Evolutionary conservation across 1,284 basidiomycete genomes (phyloP).

Genomic region (Boletellus sp.): DNA sequence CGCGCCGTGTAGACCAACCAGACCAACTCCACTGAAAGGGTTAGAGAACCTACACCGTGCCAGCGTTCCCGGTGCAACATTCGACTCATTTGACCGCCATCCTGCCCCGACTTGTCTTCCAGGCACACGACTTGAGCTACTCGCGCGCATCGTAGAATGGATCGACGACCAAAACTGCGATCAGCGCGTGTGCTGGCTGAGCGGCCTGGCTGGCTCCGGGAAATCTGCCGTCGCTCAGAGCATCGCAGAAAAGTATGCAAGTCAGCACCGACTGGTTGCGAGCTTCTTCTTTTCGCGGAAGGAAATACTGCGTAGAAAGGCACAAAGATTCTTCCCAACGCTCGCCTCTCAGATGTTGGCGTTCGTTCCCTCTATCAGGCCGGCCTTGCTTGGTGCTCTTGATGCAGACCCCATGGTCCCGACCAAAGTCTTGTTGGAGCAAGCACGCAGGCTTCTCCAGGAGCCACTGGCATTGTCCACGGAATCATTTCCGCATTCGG

Average conservation of each 20-base stretch:
- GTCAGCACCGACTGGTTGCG: slow-evolving; percentile 15
- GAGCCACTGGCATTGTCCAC: slow-evolving; percentile 10
- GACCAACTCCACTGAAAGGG: slow-evolving; percentile 5
- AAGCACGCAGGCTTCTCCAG: slow-evolving; percentile 16
- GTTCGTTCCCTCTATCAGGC: slow-evolving; percentile 13
- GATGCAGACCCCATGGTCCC: slow-evolving; percentile 15
- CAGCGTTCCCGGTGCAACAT: slow-evolving; percentile 16
- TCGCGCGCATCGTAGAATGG: slow-evolving; percentile 12
- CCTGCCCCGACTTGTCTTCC: slow-evolving; percentile 22
- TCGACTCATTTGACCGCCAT: slow-evolving; percentile 21
- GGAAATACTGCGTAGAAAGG: slow-evolving; percentile 16
- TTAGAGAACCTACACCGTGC: slow-evolving; percentile 12
- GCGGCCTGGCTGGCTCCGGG: slow-evolving; percentile 21
- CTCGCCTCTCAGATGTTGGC: slow-evolving; percentile 14
- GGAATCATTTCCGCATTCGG: slow-evolving; percentile 5
- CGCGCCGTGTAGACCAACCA: neutral
- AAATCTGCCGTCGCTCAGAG: slow-evolving; percentile 24
- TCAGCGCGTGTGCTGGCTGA: slow-evolving; percentile 21
- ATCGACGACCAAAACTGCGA: slow-evolving; percentile 6
- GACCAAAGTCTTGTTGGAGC: slow-evolving; percentile 18
- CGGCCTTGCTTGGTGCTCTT: slow-evolving; percentile 10
- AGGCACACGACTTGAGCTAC: slow-evolving; percentile 20
- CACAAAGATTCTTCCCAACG: slow-evolving; percentile 19
- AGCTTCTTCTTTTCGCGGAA: slow-evolving; percentile 26
- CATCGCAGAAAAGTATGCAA: slow-evolving; percentile 19